A percentile compares a stretch with the other conserved stretches of the same genome.
phyloP scores from a whole-genome alignment of 768 basidiomycete species.

The Sporobolomyces roseus region DNA sequence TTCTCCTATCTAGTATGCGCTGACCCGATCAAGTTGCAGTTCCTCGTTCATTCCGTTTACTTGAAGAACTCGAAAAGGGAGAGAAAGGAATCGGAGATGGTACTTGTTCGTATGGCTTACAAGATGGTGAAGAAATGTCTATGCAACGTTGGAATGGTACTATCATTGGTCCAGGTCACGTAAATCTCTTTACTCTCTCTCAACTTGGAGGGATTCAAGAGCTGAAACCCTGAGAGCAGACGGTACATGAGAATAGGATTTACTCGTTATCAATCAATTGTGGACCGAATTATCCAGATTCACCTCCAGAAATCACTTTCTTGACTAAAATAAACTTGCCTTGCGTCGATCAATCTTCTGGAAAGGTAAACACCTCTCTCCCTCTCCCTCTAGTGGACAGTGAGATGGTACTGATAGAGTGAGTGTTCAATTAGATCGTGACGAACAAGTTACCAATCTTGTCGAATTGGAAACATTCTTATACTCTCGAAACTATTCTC shows the following conservation, averaged over 20 bases:
- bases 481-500: conserved; percentile 79
- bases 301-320: conserved; percentile 76
- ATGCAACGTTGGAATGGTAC: conserved; percentile 99
- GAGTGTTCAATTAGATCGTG: conserved; percentile 57
- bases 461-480: conserved; percentile 66
- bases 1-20: neutral
- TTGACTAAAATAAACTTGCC: conserved; percentile 87
- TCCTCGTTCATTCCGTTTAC: conserved; percentile 89
- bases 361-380: conserved; percentile 52
- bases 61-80: conserved; percentile 98
- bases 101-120: conserved; percentile 92
- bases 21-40: too few relatives aligned
- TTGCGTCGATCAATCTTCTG: conserved; percentile 71
- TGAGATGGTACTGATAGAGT: neutral
- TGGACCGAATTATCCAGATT: conserved; percentile 68
- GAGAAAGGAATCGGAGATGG: conserved; percentile 99
- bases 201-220: neutral
- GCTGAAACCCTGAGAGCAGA: conserved; percentile 53
- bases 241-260: conserved; percentile 97
- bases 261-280: conserved; percentile 91
- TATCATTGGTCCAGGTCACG: conserved; percentile 96
- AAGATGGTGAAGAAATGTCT: conserved; percentile 90
- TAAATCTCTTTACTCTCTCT: conserved; percentile 52
- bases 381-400: neutral
- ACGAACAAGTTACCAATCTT: conserved; percentile 67